Percentiles rank a stretch among this genome's conserved stretches.
Conservation (phyloP, 2,329 filamentous ascomycete genomes). For the Hypoxylon sp. region DNA sequence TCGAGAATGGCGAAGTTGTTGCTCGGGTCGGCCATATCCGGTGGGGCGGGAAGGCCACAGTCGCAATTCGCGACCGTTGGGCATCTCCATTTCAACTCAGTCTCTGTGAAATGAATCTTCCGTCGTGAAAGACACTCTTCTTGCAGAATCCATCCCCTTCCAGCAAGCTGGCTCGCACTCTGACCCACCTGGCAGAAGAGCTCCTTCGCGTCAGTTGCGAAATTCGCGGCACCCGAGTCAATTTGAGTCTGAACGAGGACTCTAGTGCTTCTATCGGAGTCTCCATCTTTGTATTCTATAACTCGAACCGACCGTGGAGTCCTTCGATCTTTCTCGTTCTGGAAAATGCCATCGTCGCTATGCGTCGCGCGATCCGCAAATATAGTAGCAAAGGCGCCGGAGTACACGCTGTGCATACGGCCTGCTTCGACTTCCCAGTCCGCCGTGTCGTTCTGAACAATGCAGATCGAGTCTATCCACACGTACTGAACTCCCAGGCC, state of each 20-base stretch:
- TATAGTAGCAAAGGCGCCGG: conserved; percentile 16
- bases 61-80: conserved; percentile 12
- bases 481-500: conserved; percentile 12
- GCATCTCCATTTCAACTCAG: conserved; percentile 25
- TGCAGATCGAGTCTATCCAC: conserved; percentile 31
- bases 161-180: conserved; percentile 1
- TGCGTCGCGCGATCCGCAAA: conserved; percentile 26
- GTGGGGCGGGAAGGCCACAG: conserved; percentile 1
- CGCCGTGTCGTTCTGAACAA: conserved; percentile 12
- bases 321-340: conserved; percentile 1
- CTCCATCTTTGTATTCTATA: conserved; percentile 1
- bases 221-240: conserved; percentile 12
- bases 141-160: conserved; percentile 23
- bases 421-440: conserved; percentile 20
- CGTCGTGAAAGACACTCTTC: conserved; percentile 27
- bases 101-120: conserved; percentile 19
- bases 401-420: conserved; percentile 22
- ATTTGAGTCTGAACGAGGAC: conserved; percentile 21
- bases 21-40: conserved; percentile 11
- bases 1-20: conserved; percentile 12
- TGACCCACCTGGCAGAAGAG: conserved; percentile 24
- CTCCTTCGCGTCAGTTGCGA: conserved; percentile 6
- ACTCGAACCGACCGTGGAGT: conserved; percentile 6
- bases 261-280: neutral
- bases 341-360: conserved; percentile 28